Conservation (phyloP, 1,284 basidiomycete genomes). For the Austropuccinia psidii region DNA sequence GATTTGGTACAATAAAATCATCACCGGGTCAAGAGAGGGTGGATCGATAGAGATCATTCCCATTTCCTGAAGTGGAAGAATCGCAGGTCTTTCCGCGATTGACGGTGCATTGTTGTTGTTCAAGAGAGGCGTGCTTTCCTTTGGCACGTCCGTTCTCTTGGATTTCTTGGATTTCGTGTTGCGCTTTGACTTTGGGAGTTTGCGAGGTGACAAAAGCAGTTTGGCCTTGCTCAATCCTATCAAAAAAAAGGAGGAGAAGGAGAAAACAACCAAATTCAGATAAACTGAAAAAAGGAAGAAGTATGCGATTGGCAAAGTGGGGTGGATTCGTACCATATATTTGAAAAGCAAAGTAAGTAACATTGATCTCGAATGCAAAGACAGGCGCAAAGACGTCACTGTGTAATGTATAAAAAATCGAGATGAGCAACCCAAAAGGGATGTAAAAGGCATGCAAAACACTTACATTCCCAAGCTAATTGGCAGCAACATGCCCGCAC, state of each 20-base stretch:
- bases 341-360: conserved; percentile 36
- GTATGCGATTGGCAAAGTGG: background rate
- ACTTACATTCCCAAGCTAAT: conserved; percentile 33
- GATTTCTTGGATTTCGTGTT: background rate
- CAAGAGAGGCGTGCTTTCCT: background rate
- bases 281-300: background rate
- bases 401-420: background rate
- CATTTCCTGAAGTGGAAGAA: too few relatives aligned
- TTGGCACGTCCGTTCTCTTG: background rate
- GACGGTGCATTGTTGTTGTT: too few relatives aligned
- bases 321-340: conserved; percentile 17
- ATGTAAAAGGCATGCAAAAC: background rate
- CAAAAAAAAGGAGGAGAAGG: background rate
- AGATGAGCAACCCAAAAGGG: background rate
- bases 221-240: conserved; percentile 16
- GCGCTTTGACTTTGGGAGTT: background rate
- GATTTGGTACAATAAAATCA: conserved; percentile 28
- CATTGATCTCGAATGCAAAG: conserved; percentile 30
- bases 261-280: background rate
- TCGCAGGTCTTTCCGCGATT: too few relatives aligned
- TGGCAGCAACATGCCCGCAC: conserved; percentile 17
- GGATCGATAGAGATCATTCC: background rate
- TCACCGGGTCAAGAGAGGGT: conserved; percentile 3
- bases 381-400: conserved; percentile 36
- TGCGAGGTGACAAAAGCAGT: background rate